Percentiles rank a stretch among this genome's conserved stretches.
Evolutionary conservation across 176 grass and related monocot species (phyloP).

Genomic region (Rhipidocladum racemiflorum): DNA sequence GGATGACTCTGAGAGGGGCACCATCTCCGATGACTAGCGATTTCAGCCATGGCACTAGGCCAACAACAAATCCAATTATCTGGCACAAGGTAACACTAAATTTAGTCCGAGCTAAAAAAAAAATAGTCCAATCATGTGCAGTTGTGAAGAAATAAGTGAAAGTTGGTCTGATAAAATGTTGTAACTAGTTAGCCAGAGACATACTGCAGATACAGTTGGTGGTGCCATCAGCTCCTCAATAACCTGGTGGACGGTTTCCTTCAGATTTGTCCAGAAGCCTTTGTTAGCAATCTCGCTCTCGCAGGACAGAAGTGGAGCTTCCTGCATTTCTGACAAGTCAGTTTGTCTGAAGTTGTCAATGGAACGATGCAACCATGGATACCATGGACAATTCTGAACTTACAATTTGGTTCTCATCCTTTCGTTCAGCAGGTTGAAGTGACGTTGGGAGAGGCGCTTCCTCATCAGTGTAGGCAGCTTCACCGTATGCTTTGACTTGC

Average conservation of each 20-base stretch:
- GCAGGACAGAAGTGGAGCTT: conserved; percentile 49
- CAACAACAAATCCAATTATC: conserved; percentile 71
- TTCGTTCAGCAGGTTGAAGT: conserved; percentile 23
- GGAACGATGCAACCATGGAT: neutral
- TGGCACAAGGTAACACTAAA: conserved; percentile 11
- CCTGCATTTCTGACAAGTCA: conserved; percentile 47
- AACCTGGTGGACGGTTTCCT: conserved; percentile 51
- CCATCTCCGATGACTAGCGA: conserved; percentile 47
- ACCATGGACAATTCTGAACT: conserved; percentile 15
- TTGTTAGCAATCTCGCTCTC: conserved; percentile 28
- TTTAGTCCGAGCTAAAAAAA: neutral
- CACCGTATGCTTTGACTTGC: neutral
- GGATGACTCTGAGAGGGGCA: conserved; percentile 52
- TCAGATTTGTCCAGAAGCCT: conserved; percentile 58
- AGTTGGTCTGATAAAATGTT: neutral
- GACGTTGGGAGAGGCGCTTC: conserved; percentile 46
- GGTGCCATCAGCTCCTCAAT: conserved; percentile 68
- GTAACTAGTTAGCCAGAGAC: neutral
- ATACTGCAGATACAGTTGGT: conserved; percentile 74
- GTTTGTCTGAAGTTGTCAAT: neutral
- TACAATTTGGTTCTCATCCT: conserved; percentile 50
- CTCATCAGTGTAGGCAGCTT: conserved; percentile 24
- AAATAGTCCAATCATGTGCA: neutral
- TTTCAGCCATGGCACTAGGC: conserved; percentile 60
- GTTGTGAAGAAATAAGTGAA: neutral